Evolutionary conservation across 192 early-diverging fungal species (phyloP), one percentile per base, ranked within the genome.

Genomic region (Radiomyces spectabilis): DNA sequence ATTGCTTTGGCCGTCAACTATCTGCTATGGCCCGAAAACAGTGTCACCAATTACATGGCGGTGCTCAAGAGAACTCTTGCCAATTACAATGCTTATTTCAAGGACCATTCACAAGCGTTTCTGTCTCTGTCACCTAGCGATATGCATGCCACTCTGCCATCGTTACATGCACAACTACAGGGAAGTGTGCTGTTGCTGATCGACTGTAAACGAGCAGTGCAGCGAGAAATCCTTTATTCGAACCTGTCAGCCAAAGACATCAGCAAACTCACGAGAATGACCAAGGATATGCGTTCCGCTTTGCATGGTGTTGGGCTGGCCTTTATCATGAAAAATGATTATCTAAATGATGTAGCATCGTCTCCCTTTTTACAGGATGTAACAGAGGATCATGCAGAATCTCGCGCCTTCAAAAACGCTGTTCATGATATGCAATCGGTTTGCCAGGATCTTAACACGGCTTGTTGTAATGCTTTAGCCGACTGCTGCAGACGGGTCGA

Each of bases 21-120:
- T 15, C 12, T 66, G 9, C 5, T 66, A 33, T 66, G 63, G 63
- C 63, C 63, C 3, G 63, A 66, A 24, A 51, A 66, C 31, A 66
- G 55, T 29, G 38, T 58, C n/a, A 49, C 51, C 4, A 59, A 59
- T 21, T 66, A 58, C 33, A 30, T 66, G 16, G 30, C 18, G 5
- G 21, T 59, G 34, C 39, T 66, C 5, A n/a, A 22, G 26, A 48
- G 37, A 16, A 49, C 57, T 7, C 38, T 66, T 4, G 29, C 35
- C 4, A 33, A 31, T 8, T 59, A 27, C 10, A 59, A 58, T 22
- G 12, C 8, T n/a, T 47, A 59, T 40, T 32, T 59, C 7, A 18
- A 58, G 6, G 50, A 66, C 31, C 41, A 66, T 22, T 48, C 51
- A 7, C 32, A 49, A 44, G 63, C 57, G 13, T 66, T 66, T 13